These are phyloP conservation scores for Haplosporangium sp. DNA, from an alignment of 371 early-diverging fungal genomes.

Conservation along the genomic window DNA sequence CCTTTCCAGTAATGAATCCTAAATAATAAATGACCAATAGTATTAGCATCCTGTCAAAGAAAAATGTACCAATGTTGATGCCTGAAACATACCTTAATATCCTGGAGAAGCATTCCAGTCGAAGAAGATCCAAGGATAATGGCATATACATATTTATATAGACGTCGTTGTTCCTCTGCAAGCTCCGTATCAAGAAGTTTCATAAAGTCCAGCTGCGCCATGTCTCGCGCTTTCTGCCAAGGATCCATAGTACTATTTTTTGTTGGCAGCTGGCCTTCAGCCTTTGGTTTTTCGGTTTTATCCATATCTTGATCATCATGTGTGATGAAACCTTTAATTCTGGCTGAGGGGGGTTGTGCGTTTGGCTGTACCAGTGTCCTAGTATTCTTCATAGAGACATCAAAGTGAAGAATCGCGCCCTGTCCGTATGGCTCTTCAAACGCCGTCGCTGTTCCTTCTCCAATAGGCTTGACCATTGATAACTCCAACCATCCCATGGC, in stretches of 20 bases:
- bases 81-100: constrained; percentile 33
- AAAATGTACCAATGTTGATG: not conserved
- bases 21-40: not conserved
- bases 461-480: constrained; percentile 12
- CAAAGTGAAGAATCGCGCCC: constrained; percentile 23
- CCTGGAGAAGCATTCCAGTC: constrained; percentile 26
- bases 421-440: constrained; percentile 25
- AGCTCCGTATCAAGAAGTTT: not conserved
- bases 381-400: constrained; percentile 18
- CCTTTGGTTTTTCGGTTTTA: not conserved
- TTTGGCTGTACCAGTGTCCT: not conserved
- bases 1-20: constrained; percentile 10
- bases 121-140: constrained; percentile 4
- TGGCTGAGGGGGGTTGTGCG: not conserved
- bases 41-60: not conserved
- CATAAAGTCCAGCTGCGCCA: not conserved
- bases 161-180: not conserved
- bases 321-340: not conserved
- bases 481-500: constrained; percentile 27
- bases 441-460: not conserved
- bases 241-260: not conserved
- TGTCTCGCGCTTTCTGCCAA: constrained; percentile 14
- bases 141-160: constrained; percentile 12
- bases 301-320: not conserved
- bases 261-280: not conserved